These are phyloP conservation scores for Flueggea neowawraea DNA, from an alignment of 441 rosid genomes.

Conservation along the genomic window DNA sequence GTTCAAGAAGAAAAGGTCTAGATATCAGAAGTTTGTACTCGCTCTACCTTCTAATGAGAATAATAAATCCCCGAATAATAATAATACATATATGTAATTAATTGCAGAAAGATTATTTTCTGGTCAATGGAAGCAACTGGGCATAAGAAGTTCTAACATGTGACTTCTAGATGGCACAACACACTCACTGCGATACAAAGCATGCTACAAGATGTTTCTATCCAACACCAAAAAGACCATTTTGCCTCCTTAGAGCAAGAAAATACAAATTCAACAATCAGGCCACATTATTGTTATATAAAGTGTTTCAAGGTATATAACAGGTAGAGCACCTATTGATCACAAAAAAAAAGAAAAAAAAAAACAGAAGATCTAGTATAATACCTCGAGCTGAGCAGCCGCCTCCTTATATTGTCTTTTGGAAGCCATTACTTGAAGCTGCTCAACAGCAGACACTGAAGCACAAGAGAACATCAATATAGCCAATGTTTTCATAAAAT, in stretches of 20 bases:
- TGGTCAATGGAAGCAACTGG: neutral
- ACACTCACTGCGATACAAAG: neutral
- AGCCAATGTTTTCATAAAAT: too few species aligned
- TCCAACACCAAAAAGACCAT: neutral
- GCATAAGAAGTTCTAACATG: neutral
- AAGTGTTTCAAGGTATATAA: neutral
- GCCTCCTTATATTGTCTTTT: conserved; percentile 98
- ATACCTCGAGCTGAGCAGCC: conserved; percentile 99
- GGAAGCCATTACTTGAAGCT: conserved; percentile 99
- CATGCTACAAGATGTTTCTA: neutral
- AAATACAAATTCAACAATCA: neutral
- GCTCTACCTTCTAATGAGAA: too few species aligned
- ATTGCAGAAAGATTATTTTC: neutral
- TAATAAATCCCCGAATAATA: too few species aligned
- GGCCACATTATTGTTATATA: conserved; percentile 4
- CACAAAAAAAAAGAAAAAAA: neutral
- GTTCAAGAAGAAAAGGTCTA: neutral
- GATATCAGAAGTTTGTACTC: neutral
- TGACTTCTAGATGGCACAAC: neutral
- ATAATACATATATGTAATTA: too few species aligned
- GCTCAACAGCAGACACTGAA: conserved; percentile 99
- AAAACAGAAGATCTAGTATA: conserved; percentile 2
- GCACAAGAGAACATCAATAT: conserved; percentile 14
- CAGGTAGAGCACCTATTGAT: conserved; percentile 4
- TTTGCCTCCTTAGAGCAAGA: neutral